These are phyloP conservation scores for Scheffersomyces quercinus DNA, from an alignment of 1,139 yeast genomes.

Conservation along the genomic window DNA sequence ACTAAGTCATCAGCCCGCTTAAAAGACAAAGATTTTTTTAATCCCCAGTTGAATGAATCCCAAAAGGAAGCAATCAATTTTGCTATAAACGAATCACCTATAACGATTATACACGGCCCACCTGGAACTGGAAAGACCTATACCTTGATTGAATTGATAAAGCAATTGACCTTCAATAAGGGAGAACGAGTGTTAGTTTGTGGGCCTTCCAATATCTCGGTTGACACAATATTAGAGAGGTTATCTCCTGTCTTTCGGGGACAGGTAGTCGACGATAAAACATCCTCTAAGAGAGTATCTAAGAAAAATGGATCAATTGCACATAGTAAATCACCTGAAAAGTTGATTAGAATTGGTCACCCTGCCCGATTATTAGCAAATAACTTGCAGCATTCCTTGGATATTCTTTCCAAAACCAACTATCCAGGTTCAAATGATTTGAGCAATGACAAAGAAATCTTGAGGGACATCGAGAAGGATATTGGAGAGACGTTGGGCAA, in stretches of 20 bases:
- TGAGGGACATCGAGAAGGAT: slow-evolving; percentile 70
- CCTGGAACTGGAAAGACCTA: slow-evolving; percentile 67
- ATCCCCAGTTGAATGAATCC: slow-evolving; percentile 61
- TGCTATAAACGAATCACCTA: slow-evolving; percentile 39
- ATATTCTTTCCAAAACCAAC: slow-evolving; percentile 59
- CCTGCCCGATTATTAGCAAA: slow-evolving; percentile 78
- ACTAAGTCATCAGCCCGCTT: slow-evolving; percentile 7
- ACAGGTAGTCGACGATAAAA: slow-evolving; percentile 6
- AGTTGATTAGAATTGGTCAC: slow-evolving; percentile 82
- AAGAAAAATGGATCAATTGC: slow-evolving; percentile 3
- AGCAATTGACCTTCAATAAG: slow-evolving; percentile 59
- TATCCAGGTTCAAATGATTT: slow-evolving; percentile 16
- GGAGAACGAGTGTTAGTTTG: slow-evolving; percentile 80
- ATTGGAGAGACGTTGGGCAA: slow-evolving; percentile 60
- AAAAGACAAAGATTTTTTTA: slow-evolving; percentile 36
- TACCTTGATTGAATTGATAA: slow-evolving; percentile 80
- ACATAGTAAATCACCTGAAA: slow-evolving; percentile 39
- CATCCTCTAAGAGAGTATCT: slow-evolving; percentile 12
- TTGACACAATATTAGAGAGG: slow-evolving; percentile 86
- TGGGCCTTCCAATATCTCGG: slow-evolving; percentile 95
- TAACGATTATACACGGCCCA: slow-evolving; percentile 51
- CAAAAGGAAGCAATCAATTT: slow-evolving; percentile 53
- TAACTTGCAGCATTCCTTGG: slow-evolving; percentile 74
- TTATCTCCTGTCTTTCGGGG: slow-evolving; percentile 43
- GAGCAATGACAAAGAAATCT: slow-evolving; percentile 61